Evolutionary conservation across 192 early-diverging fungal genomes (phyloP).

Genomic region (Umbelopsis isabellina): DNA sequence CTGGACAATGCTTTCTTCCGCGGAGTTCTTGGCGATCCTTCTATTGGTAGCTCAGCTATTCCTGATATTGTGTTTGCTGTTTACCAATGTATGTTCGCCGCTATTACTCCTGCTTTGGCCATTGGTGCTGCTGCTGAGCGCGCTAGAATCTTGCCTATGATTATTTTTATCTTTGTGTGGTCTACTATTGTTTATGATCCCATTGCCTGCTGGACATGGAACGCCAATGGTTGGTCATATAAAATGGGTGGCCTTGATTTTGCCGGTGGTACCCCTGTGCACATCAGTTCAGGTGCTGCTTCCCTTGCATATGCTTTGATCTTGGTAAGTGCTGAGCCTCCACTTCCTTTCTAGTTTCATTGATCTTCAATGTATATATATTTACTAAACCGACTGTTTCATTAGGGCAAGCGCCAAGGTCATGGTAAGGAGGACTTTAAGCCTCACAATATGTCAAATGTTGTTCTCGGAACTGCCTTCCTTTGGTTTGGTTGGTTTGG

Average conservation of each 20-base stretch:
- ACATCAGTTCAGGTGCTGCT: constrained; percentile 88
- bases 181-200: constrained; percentile 91
- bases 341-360: too few relatives aligned
- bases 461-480: constrained; percentile 86
- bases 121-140: constrained; percentile 92
- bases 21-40: constrained; percentile 53
- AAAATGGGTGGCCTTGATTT: constrained; percentile 89
- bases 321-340: constrained; percentile 30
- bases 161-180: constrained; percentile 94
- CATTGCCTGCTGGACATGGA: constrained; percentile 97
- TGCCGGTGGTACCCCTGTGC: constrained; percentile 96
- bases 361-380: too few relatives aligned
- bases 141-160: constrained; percentile 79
- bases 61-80: constrained; percentile 80
- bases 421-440: constrained; percentile 70
- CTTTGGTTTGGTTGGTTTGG: constrained; percentile 95
- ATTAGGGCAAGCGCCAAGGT: constrained; percentile 73
- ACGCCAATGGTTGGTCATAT: constrained; percentile 80
- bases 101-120: constrained; percentile 88
- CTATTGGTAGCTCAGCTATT: constrained; percentile 60
- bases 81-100: constrained; percentile 91
- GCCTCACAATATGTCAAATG: constrained; percentile 91
- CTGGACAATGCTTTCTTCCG: constrained; percentile 75
- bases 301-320: constrained; percentile 88
- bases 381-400: too few relatives aligned